These are phyloP conservation scores for Suhomyces ambrosiae DNA, from an alignment of 1,139 yeast genomes.

Conservation along the genomic window DNA sequence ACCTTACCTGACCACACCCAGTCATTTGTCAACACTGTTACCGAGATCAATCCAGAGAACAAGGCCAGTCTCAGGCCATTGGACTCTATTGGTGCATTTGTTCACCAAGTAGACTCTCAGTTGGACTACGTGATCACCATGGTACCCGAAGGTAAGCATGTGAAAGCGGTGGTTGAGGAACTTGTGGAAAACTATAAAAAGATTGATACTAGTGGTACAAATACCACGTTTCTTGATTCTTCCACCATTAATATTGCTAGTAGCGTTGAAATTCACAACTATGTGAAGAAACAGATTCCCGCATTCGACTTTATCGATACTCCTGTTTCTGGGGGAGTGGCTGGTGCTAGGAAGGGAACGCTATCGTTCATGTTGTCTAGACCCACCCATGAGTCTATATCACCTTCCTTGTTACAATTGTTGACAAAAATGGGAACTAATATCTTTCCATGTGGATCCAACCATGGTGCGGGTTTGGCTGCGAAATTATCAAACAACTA, in stretches of 20 bases:
- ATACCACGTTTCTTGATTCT: slow-evolving; percentile 46
- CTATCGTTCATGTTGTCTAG: slow-evolving; percentile 61
- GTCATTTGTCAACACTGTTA: slow-evolving; percentile 30
- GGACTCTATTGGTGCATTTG: slow-evolving; percentile 30
- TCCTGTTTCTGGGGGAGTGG: slow-evolving; percentile 65
- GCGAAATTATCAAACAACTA: slow-evolving; percentile 64
- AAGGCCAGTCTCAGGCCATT: slow-evolving; percentile 26
- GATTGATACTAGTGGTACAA: slow-evolving; percentile 14
- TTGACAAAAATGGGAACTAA: slow-evolving; percentile 54
- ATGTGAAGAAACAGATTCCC: slow-evolving; percentile 36
- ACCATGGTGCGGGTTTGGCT: slow-evolving; percentile 59
- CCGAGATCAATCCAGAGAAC: slow-evolving; percentile 27
- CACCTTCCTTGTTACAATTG: slow-evolving; percentile 30
- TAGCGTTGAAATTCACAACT: slow-evolving; percentile 43
- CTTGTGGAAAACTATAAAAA: slow-evolving; percentile 35
- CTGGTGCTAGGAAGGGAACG: slow-evolving; percentile 59
- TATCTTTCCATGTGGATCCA: slow-evolving; percentile 54
- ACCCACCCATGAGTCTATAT: slow-evolving; percentile 27
- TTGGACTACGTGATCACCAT: slow-evolving; percentile 52
- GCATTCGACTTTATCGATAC: slow-evolving; percentile 53
- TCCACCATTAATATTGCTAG: slow-evolving; percentile 60
- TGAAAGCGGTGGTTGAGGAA: slow-evolving; percentile 44
- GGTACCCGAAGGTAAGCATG: slow-evolving; percentile 65
- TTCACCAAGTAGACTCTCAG: slow-evolving; percentile 39
- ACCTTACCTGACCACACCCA: slow-evolving; percentile 35